phyloP scores from a whole-genome alignment of 75 land plant genomes.

The Selaginella tamariscina region DNA sequence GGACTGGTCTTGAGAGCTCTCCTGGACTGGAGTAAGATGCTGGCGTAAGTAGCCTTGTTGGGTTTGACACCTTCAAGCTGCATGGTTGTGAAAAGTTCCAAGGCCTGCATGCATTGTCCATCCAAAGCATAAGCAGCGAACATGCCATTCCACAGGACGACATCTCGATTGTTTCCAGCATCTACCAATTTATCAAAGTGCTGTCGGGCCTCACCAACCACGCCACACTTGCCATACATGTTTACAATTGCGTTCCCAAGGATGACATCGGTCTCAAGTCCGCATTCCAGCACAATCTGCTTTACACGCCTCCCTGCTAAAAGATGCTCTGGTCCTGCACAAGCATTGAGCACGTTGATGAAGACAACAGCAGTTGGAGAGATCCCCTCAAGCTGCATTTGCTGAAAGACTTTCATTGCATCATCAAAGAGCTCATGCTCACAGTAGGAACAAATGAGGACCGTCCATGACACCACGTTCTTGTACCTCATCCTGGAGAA shows the following conservation, averaged over 20 bases:
- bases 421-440: not conserved
- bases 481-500: not conserved
- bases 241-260: not conserved
- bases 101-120: not conserved
- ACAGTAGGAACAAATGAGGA: not conserved
- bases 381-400: not conserved
- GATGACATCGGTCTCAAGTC: not conserved
- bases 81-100: constrained; percentile 2
- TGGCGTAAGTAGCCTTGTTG: constrained; percentile 12
- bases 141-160: constrained; percentile 13
- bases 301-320: not conserved
- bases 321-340: not conserved
- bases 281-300: not conserved
- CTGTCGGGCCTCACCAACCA: not conserved
- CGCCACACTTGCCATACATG: not conserved
- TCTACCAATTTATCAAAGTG: not conserved
- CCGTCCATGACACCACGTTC: not conserved
- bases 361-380: not conserved
- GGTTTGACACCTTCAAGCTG: constrained; percentile 6
- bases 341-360: not conserved
- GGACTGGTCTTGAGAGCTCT: not conserved
- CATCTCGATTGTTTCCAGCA: constrained; percentile 8
- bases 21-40: constrained; percentile 1
- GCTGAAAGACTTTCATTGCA: not conserved
- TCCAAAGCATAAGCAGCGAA: constrained; percentile 11